phyloP scores from a whole-genome alignment of 805 yeast species.

The Wickerhamiella siamensis region DNA sequence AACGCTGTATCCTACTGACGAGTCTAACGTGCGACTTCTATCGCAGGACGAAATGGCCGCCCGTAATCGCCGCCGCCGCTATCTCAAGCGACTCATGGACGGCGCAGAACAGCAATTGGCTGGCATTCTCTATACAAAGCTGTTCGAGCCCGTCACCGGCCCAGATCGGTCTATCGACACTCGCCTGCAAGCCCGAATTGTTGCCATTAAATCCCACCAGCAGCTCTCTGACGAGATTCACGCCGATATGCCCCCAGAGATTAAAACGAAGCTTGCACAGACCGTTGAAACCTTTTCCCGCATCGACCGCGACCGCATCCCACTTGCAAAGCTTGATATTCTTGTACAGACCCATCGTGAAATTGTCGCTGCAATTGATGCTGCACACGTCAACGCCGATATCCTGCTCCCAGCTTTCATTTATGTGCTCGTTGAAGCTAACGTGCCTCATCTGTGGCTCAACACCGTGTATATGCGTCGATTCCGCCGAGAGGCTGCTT shows the following conservation, averaged over 20 bases:
- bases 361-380: constrained; percentile 22
- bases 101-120: constrained; percentile 27
- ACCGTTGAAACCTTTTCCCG: constrained; percentile 9
- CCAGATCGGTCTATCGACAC: constrained; percentile 2
- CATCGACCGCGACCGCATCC: constrained; percentile 22
- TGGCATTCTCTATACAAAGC: constrained; percentile 24
- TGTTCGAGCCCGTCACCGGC: constrained; percentile 17
- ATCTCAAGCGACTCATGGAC: constrained; percentile 21
- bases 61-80: constrained; percentile 18
- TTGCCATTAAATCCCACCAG: constrained; percentile 18
- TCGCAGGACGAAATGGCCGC: constrained; percentile 24
- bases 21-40: constrained; percentile 16
- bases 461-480: constrained; percentile 27
- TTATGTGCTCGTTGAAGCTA: constrained; percentile 22
- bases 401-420: constrained; percentile 28
- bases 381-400: constrained; percentile 24
- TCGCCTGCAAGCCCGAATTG: constrained; percentile 19
- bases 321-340: constrained; percentile 24
- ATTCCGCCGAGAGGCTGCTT: constrained; percentile 24
- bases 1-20: constrained; percentile 14
- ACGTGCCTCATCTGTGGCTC: constrained; percentile 24
- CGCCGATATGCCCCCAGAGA: constrained; percentile 12
- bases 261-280: constrained; percentile 9
- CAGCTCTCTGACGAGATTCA: constrained; percentile 23
- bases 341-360: constrained; percentile 26